These are phyloP conservation scores for Chlamydomonas reinhardtii DNA, from an alignment of 163 green algal species.

Conservation along the genomic window DNA sequence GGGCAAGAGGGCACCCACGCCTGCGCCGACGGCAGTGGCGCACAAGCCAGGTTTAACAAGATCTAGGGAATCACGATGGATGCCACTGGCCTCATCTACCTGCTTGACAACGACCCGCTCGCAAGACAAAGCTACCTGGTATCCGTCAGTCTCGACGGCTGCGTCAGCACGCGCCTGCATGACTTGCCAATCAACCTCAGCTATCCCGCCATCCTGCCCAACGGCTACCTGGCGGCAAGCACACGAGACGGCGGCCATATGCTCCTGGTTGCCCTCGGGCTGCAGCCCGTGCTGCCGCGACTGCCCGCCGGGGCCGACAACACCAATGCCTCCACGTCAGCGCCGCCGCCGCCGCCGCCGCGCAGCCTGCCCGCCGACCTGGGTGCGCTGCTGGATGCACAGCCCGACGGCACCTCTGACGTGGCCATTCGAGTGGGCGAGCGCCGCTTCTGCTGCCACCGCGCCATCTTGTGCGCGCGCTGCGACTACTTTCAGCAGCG, in stretches of 20 bases:
- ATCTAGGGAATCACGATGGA: neutral
- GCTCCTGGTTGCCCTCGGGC: neutral
- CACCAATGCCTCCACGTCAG: no score
- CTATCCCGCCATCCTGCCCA: neutral
- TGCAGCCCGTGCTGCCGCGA: neutral
- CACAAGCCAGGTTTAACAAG: neutral
- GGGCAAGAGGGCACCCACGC: neutral
- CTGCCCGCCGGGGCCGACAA: no score
- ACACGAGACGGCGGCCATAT: neutral
- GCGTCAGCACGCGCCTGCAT: neutral
- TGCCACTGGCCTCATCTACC: neutral
- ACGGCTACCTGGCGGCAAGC: neutral
- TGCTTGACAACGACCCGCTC: no score
- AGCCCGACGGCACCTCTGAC: neutral
- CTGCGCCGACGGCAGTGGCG: neutral
- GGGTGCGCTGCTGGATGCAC: neutral
- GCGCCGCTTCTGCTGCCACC: neutral
- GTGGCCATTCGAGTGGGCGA: neutral
- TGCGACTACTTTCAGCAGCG: neutral
- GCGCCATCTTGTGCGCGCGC: neutral
- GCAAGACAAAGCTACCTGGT: neutral
- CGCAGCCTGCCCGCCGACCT: neutral
- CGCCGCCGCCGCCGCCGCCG: neutral
- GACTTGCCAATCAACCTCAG: neutral
- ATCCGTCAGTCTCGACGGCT: neutral